Base-by-base conservation (phyloP, 2,329 filamentous ascomycete species). In the Gnomoniopsis sp. region DNA sequence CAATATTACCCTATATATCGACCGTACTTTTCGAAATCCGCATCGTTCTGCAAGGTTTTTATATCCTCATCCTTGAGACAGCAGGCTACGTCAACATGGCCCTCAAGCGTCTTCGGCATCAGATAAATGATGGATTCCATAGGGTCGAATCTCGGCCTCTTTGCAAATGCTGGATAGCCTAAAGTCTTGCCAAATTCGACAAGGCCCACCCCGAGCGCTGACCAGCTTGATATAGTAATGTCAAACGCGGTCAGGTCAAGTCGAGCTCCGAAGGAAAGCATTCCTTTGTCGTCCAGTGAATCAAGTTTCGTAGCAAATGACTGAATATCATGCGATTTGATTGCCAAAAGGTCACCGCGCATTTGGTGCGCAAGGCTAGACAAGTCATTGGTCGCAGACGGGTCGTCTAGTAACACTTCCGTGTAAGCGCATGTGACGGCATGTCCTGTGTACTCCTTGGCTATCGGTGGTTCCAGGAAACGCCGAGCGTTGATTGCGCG, bases 111-210 rank as follows among this genome's bases (percentile, higher is more conserved):
- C 26, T 43, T 59, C 4, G 57, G 60, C 60, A 59, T 59, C 1
- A 59, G 21, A n/a, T 59, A 62, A 8, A 62, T 26, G 10, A 57
- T 21, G 19, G 57, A 41, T 26, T 62, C 60, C 1, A 59, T 14
- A 4, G 57, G 57, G 3, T 44, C 34, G 22, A 54, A 52, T 10
- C 49, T 47, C 14, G 56, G 60, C 6, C 60, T 52, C 14, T 54
- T 62, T 2, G 53, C 30, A 22, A 62, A 59, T 2, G 41, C 12
- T 3, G 60, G 57, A 12, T 49, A 38, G 7, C 60, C 57, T 23
- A 62, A n/a, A n/a, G 47, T 49, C 6, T 36, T 17, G 6, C 60
- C 57, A 43, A 62, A 62, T 2, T 56, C 19, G 4, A 49, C 48
- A 6, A 54, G 19, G n/a, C 41, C 52, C 19, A 62, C 38, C 1